Percentiles rank a stretch among this genome's conserved stretches.
Conservation (phyloP, 108 stramenopile species). For the Cyclostephanos tholiformis region DNA sequence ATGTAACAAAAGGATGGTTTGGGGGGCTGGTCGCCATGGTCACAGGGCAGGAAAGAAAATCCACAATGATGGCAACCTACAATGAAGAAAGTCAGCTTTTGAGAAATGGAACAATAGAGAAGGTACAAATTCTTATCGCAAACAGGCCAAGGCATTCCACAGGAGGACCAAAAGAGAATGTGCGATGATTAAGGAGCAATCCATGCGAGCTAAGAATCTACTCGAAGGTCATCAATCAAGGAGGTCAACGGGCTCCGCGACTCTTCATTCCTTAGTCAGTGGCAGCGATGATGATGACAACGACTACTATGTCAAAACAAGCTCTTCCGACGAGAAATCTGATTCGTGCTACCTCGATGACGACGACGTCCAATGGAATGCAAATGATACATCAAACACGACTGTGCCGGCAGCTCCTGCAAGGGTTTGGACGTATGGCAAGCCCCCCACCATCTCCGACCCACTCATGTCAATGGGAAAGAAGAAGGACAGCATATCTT, state of each 20-base stretch:
- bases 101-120: neutral
- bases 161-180: conserved; percentile 32
- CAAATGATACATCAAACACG: conserved; percentile 1
- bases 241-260: conserved; percentile 32
- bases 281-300: conserved; percentile 26
- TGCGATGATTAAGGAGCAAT: conserved; percentile 29
- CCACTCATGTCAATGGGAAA: conserved; percentile 5
- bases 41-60: neutral
- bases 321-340: conserved; percentile 27
- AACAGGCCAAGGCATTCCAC: conserved; percentile 28
- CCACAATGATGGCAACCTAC: neutral
- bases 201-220: neutral
- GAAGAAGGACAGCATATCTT: neutral
- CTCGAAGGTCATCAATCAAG: conserved; percentile 27
- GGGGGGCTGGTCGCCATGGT: conserved; percentile 14
- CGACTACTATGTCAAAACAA: neutral
- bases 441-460: conserved; percentile 18
- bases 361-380: neutral
- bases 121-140: conserved; percentile 27
- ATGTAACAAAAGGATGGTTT: conserved; percentile 16
- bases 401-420: neutral
- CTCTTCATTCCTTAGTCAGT: conserved; percentile 36
- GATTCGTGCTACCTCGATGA: conserved; percentile 12
- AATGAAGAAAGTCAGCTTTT: neutral
- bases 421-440: conserved; percentile 38